phyloP scores from a whole-genome alignment of 768 basidiomycete genomes.

The Antrodiella citrinella region DNA sequence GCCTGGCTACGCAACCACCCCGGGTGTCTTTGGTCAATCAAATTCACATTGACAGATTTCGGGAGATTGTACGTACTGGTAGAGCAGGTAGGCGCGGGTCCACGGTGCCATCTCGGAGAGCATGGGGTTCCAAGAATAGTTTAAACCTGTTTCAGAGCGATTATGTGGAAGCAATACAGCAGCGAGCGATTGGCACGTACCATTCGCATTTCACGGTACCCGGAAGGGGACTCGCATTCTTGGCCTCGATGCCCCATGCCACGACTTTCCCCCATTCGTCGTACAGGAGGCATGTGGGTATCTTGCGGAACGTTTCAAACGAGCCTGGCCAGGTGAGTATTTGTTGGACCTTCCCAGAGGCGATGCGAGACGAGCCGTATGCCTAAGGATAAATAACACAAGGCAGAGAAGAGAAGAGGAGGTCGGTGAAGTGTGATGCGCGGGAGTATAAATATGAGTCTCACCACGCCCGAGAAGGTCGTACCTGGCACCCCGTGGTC shows the following conservation, averaged over 20 bases:
- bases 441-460: constrained; percentile 22
- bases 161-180: too few species aligned
- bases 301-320: constrained; percentile 81
- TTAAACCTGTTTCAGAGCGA: constrained; percentile 76
- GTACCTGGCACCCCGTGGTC: too few species aligned
- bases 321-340: constrained; percentile 84
- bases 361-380: constrained; percentile 79
- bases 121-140: constrained; percentile 76
- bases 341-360: constrained; percentile 72
- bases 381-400: too few species aligned
- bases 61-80: constrained; percentile 46
- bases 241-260: constrained; percentile 85
- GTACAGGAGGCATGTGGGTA: constrained; percentile 75
- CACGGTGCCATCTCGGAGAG: constrained; percentile 61
- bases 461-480: constrained; percentile 80
- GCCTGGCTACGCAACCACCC: constrained; percentile 42
- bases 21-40: neutral
- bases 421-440: too few species aligned
- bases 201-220: constrained; percentile 56
- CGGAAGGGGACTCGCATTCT: constrained; percentile 62
- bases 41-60: neutral
- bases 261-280: constrained; percentile 64
- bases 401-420: neutral
- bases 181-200: too few species aligned
- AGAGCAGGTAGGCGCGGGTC: constrained; percentile 75